Evolutionary conservation across 2,329 filamentous ascomycete species (phyloP).

Genomic region (Colletotrichum australisinense): DNA sequence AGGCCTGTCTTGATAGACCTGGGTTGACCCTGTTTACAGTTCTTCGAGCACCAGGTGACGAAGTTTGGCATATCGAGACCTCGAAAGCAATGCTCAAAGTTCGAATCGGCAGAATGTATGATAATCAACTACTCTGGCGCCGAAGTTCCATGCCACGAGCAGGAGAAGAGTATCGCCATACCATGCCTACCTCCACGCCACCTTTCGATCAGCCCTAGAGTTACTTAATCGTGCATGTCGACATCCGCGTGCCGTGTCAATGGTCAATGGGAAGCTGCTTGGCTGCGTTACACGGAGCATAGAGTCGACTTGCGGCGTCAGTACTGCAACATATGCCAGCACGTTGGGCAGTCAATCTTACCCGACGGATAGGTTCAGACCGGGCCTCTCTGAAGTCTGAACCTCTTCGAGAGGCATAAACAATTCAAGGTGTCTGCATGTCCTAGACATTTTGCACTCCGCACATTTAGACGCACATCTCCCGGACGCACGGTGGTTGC

Average conservation of each 20-base stretch:
- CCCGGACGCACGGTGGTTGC: neutral
- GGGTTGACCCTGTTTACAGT: neutral
- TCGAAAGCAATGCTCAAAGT: neutral
- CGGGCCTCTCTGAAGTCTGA: neutral
- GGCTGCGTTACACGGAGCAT: neutral
- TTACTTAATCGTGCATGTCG: neutral
- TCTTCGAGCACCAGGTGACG: neutral
- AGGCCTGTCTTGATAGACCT: slow-evolving; percentile 10
- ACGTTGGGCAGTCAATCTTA: neutral
- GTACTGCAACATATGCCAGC: neutral
- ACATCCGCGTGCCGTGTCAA: neutral
- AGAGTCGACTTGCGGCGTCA: neutral
- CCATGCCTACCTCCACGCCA: neutral
- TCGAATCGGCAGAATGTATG: neutral
- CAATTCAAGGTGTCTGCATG: neutral
- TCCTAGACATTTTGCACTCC: slow-evolving; percentile 2
- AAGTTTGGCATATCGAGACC: neutral
- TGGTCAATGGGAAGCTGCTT: neutral
- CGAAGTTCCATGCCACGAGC: neutral
- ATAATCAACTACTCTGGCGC: neutral
- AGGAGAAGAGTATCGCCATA: neutral
- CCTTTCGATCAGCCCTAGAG: neutral
- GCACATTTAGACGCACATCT: neutral
- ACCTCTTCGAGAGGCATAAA: neutral
- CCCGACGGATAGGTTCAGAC: neutral